Base-by-base conservation (phyloP, 2,329 filamentous ascomycete species). In the Neophaeococcomyces aloes region DNA sequence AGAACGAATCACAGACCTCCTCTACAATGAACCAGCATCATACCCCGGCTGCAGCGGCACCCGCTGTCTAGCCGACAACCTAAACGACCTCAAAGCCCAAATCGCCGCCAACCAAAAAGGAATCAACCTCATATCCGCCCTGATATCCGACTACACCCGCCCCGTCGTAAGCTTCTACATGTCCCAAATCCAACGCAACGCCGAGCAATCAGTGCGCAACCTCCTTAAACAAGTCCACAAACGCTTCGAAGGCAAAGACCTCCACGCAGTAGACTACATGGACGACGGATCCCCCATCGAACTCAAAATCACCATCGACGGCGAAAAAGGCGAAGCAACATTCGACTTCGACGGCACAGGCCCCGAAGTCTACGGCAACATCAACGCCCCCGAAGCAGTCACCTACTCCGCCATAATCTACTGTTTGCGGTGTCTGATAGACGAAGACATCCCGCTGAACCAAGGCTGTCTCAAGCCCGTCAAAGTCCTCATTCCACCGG, bases 351-450 rank as follows among this genome's bases (percentile, higher is more conserved):
- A 69, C 0, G 85, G 85, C 15, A 91, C 85, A 0, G 85, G 85
- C 0, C 78, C 81, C 0, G 83, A 91, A 61, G 81, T 86, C 1
- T 86, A 86, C 54, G 83, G 71, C 33, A 88, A 87, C 54, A 81
- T 81, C 61, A 91, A 91, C 56, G 84, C 85, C 0, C 85, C 85
- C 0, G 75, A 86, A 61, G 85, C 85, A 2, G 83, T 91, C 37
- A 88, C 83, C 0, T 86, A 84, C 64, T 83, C 76, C 29, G 85
- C 84, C 38, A 88, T 91, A 57, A 89, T 91, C 58, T 93, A 93
- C 69, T 86, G 82, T 54, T 70, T 93, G 10, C 78, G 86, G 35
- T 85, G 80, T 56, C 72, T 94, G 46, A 86, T 93, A 55, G 79
- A 75, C 29, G 77, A 85, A 51, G 83, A 89, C 53, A 88, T 93